A percentile compares a stretch with the other conserved stretches of the same genome.
phyloP scores from a whole-genome alignment of 2,329 filamentous ascomycete species.

The Pestalotiopsis sp. region DNA sequence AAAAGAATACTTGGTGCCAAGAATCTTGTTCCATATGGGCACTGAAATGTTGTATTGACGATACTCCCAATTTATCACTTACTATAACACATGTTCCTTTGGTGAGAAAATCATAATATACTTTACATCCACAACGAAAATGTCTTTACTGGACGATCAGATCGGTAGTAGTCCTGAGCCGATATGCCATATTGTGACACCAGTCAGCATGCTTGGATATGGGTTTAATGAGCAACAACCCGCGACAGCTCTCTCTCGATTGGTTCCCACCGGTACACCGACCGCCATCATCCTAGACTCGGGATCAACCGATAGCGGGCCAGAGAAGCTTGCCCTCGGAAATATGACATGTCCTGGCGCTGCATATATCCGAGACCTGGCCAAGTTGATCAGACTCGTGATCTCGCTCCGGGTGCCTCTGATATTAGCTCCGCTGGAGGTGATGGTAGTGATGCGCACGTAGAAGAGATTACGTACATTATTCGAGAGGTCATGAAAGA shows the following conservation, averaged over 20 bases:
- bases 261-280: constrained; percentile 28
- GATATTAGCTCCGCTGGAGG: constrained; percentile 47
- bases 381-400: constrained; percentile 37
- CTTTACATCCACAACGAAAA: not conserved
- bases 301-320: constrained; percentile 38
- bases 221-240: constrained; percentile 41
- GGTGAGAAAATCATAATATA: not conserved
- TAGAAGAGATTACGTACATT: constrained; percentile 41
- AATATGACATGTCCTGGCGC: constrained; percentile 40
- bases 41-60: too few relatives aligned
- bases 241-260: constrained; percentile 22
- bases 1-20: not conserved
- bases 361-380: constrained; percentile 45
- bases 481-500: constrained; percentile 36
- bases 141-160: not conserved
- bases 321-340: constrained; percentile 43
- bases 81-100: too few relatives aligned
- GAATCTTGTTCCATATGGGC: not conserved
- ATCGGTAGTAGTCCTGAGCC: constrained; percentile 9
- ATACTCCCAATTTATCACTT: too few relatives aligned
- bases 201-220: constrained; percentile 52
- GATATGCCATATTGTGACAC: constrained; percentile 45
- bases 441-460: constrained; percentile 47
- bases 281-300: constrained; percentile 37
- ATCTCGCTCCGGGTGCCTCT: constrained; percentile 38